A percentile compares a stretch with the other conserved stretches of the same genome.
Conservation (phyloP, 169 alveolate genomes). For the Theileria sp. region DNA sequence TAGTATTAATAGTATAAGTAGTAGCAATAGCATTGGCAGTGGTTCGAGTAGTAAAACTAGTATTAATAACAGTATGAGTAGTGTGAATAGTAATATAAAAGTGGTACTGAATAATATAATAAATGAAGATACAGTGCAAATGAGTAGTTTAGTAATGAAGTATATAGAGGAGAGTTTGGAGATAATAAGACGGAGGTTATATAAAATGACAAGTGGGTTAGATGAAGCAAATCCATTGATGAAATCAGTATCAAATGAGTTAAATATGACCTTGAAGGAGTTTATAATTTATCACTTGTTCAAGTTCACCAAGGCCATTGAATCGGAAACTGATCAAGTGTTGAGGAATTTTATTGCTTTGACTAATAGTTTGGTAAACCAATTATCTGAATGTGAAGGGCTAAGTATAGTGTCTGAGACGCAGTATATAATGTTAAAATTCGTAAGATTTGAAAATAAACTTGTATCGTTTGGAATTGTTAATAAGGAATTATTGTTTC, state of each 20-base stretch:
- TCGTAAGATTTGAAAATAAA: not conserved
- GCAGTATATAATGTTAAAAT: not conserved
- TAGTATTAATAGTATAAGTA: not conserved
- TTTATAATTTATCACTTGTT: not conserved
- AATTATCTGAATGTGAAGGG: not conserved
- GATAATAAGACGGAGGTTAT: not conserved
- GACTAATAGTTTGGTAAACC: not conserved
- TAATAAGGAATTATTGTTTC: not conserved
- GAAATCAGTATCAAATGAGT: not conserved
- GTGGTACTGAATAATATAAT: not conserved
- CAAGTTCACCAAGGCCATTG: not conserved
- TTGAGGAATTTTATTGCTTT: not conserved
- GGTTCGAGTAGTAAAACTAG: not conserved
- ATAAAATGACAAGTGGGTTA: not conserved
- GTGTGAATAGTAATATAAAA: not conserved
- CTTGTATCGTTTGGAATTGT: constrained; percentile 16
- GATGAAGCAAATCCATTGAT: not conserved
- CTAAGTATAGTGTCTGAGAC: not conserved
- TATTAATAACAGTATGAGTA: not conserved
- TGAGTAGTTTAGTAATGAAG: not conserved
- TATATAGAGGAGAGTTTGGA: constrained; percentile 6
- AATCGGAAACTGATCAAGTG: not conserved
- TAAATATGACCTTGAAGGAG: not conserved
- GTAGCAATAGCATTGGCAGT: not conserved
- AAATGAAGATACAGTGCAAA: not conserved